phyloP scores from a whole-genome alignment of 176 grass and related monocot species.

The Cenchrus fungigraminus region DNA sequence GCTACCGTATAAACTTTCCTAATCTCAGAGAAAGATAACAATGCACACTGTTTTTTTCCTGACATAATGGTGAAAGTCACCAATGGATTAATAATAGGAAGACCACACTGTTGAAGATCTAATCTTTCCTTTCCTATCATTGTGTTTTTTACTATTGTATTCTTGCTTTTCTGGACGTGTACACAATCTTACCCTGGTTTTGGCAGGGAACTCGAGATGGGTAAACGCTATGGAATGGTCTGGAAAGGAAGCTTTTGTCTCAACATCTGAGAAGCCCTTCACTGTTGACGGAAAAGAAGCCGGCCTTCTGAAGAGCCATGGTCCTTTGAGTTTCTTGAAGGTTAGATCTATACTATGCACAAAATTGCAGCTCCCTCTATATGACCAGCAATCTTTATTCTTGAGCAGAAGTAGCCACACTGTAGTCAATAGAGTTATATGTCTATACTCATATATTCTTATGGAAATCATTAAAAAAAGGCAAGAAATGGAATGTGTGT shows the following conservation, averaged over 20 bases:
- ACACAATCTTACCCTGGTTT: slow-evolving; percentile 20
- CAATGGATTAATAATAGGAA: background rate
- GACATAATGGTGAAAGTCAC: background rate
- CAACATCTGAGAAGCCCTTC: slow-evolving; percentile 65
- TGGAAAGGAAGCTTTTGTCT: slow-evolving; percentile 71
- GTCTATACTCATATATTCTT: slow-evolving; percentile 1
- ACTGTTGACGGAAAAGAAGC: slow-evolving; percentile 76
- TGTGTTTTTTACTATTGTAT: slow-evolving; percentile 2
- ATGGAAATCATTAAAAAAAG: background rate
- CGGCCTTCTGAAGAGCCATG: slow-evolving; percentile 76
- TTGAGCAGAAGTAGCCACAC: background rate
- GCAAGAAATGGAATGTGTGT: background rate
- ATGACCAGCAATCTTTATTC: background rate
- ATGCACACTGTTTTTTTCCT: background rate
- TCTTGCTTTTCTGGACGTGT: background rate
- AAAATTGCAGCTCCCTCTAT: background rate
- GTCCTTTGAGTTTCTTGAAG: slow-evolving; percentile 93
- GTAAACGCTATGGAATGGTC: slow-evolving; percentile 94
- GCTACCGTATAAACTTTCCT: background rate
- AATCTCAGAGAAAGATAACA: background rate
- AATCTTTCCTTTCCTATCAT: background rate
- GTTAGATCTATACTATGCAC: slow-evolving; percentile 32
- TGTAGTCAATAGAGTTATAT: background rate
- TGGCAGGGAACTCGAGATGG: slow-evolving; percentile 90
- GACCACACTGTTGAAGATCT: background rate